Percentiles rank a stretch among this genome's conserved stretches.
Conservation (phyloP, 75 land plant species). For the Larix kaempferi region DNA sequence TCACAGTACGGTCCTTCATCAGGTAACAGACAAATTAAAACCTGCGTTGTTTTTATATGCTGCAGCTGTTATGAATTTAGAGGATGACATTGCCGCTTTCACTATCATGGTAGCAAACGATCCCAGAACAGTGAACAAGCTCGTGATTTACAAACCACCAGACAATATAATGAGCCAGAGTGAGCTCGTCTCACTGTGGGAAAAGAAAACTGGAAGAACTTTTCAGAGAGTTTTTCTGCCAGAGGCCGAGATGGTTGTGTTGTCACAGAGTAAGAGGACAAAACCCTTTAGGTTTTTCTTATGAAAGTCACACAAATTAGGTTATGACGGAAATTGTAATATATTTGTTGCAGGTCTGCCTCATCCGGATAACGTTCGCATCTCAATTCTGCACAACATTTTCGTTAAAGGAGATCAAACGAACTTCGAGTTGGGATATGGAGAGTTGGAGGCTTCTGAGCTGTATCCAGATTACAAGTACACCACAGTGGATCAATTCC, state of each 20-base stretch:
- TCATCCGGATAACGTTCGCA: slow-evolving; percentile 23
- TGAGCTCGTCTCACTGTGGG: slow-evolving; percentile 32
- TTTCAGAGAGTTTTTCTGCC: slow-evolving; percentile 22
- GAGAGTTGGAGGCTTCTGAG: slow-evolving; percentile 27
- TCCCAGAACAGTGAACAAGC: slow-evolving; percentile 19
- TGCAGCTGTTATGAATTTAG: slow-evolving; percentile 30
- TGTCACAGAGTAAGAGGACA: slow-evolving; percentile 16
- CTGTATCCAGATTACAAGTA: slow-evolving; percentile 46
- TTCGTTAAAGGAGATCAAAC: slow-evolving; percentile 30
- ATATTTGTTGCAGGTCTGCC: slow-evolving; percentile 20
- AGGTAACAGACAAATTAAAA: too few relatives aligned
- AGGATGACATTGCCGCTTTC: slow-evolving; percentile 41
- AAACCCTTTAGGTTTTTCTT: background rate
- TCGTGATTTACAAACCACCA: slow-evolving; percentile 25
- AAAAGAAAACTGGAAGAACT: slow-evolving; percentile 24
- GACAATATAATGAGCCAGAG: slow-evolving; percentile 28
- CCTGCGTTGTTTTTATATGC: background rate
- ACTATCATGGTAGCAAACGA: slow-evolving; percentile 30
- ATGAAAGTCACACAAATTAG: background rate
- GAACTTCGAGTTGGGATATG: slow-evolving; percentile 18
- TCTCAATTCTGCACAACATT: slow-evolving; percentile 21
- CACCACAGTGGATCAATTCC: slow-evolving; percentile 22
- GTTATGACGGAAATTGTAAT: background rate
- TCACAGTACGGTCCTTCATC: too few relatives aligned
- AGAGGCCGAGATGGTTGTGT: slow-evolving; percentile 22